Evolutionary conservation across 148 eudicot genomes (phyloP).

Genomic region (Chenopodium suecicum): DNA sequence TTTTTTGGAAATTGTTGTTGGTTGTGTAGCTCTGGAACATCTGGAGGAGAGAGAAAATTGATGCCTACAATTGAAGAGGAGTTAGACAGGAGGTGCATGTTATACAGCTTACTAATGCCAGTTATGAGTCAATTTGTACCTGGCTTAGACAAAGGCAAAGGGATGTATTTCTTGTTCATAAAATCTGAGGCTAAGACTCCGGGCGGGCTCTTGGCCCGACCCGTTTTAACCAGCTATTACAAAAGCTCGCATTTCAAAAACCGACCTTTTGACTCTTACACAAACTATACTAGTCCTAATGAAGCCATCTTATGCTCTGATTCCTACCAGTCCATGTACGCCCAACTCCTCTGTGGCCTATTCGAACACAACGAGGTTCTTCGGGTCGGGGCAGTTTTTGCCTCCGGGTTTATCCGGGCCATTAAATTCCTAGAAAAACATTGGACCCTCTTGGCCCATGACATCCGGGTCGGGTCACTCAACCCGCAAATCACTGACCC

Average conservation of each 20-base stretch:
- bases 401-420: slow-evolving; percentile 90
- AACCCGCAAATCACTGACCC: slow-evolving; percentile 55
- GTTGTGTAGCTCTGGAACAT: slow-evolving; percentile 62
- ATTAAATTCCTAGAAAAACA: slow-evolving; percentile 64
- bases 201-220: slow-evolving; percentile 65
- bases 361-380: slow-evolving; percentile 57
- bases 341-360: slow-evolving; percentile 76
- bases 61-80: slow-evolving; percentile 82
- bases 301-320: slow-evolving; percentile 72
- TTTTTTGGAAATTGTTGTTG: slow-evolving; percentile 8
- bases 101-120: slow-evolving; percentile 75
- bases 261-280: slow-evolving; percentile 65
- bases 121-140: slow-evolving; percentile 75
- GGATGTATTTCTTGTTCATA: slow-evolving; percentile 74
- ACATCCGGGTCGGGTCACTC: slow-evolving; percentile 52
- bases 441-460: slow-evolving; percentile 46
- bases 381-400: slow-evolving; percentile 81
- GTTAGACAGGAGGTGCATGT: slow-evolving; percentile 52
- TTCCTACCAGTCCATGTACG: slow-evolving; percentile 79
- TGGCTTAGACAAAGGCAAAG: slow-evolving; percentile 72
- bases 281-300: slow-evolving; percentile 78
- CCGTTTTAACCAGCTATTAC: slow-evolving; percentile 75
- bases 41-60: slow-evolving; percentile 77
- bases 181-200: slow-evolving; percentile 80
- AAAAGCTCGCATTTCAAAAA: slow-evolving; percentile 58